phyloP scores from a whole-genome alignment of 2,329 filamentous ascomycete species.

The Diaporthe vexans region DNA sequence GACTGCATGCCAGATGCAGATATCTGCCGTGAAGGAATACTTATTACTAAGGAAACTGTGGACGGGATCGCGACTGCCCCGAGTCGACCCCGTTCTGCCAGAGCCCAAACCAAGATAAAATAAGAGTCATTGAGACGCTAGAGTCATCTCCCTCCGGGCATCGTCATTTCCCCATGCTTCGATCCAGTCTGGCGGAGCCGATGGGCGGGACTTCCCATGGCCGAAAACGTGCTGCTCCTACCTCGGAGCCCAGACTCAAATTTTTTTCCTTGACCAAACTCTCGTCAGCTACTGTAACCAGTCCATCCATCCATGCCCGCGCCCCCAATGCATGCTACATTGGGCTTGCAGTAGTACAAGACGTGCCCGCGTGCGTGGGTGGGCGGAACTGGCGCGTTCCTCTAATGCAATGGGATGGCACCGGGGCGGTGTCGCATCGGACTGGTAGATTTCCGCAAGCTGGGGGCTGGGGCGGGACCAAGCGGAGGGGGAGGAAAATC shows the following conservation, averaged over 20 bases:
- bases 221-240: slow-evolving; percentile 23
- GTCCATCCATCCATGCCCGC: neutral
- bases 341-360: slow-evolving; percentile 13
- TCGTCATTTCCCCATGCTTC: slow-evolving; percentile 37
- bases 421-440: slow-evolving; percentile 1
- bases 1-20: slow-evolving; percentile 8
- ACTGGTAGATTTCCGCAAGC: neutral
- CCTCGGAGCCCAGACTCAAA: slow-evolving; percentile 19
- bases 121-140: slow-evolving; percentile 30
- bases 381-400: neutral
- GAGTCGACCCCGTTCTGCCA: neutral
- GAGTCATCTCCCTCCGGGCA: slow-evolving; percentile 19
- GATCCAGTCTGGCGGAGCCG: slow-evolving; percentile 36
- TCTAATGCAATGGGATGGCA: slow-evolving; percentile 4
- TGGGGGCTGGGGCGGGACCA: neutral
- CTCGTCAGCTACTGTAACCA: no score
- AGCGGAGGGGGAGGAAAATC: slow-evolving; percentile 2
- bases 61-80: neutral
- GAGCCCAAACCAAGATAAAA: neutral
- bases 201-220: slow-evolving; percentile 23
- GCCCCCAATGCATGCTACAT: slow-evolving; percentile 9
- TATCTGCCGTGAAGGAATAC: neutral
- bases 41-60: no score
- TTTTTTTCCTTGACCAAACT: slow-evolving; percentile 23
- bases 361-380: neutral